These are phyloP conservation scores for Aspergillus jensenii DNA, from an alignment of 2,329 filamentous ascomycete genomes.

Conservation along the genomic window DNA sequence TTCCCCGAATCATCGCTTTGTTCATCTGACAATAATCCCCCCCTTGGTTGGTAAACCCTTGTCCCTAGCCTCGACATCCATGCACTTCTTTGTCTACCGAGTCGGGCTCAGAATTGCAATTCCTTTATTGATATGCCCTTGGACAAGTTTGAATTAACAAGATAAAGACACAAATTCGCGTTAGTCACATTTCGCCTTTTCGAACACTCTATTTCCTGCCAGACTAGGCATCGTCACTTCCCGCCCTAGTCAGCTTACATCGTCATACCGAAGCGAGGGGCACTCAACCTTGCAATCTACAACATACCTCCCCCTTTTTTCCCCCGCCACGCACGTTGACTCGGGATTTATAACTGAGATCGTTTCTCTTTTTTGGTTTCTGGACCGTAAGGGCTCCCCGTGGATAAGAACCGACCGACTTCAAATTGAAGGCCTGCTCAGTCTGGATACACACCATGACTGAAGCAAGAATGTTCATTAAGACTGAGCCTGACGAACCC, in stretches of 20 bases:
- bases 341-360: neutral
- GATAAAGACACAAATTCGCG: neutral
- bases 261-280: slow-evolving; percentile 8
- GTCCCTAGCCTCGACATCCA: neutral
- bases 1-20: neutral
- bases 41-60: neutral
- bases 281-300: neutral
- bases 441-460: slow-evolving; percentile 44
- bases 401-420: slow-evolving; percentile 11
- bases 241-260: slow-evolving; percentile 8
- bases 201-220: neutral
- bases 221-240: neutral
- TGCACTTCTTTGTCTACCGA: neutral
- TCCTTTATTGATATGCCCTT: neutral
- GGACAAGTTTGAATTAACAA: neutral
- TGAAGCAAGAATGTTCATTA: slow-evolving; percentile 63
- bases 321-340: neutral
- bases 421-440: slow-evolving; percentile 13
- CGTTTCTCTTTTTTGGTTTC: slow-evolving; percentile 5
- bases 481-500: slow-evolving; percentile 66
- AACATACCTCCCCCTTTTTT: neutral
- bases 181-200: neutral
- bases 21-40: neutral
- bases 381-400: slow-evolving; percentile 23
- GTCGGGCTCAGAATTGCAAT: neutral